These are phyloP conservation scores for Pseudocercospora ulei DNA, from an alignment of 2,329 filamentous ascomycete species.

Conservation along the genomic window DNA sequence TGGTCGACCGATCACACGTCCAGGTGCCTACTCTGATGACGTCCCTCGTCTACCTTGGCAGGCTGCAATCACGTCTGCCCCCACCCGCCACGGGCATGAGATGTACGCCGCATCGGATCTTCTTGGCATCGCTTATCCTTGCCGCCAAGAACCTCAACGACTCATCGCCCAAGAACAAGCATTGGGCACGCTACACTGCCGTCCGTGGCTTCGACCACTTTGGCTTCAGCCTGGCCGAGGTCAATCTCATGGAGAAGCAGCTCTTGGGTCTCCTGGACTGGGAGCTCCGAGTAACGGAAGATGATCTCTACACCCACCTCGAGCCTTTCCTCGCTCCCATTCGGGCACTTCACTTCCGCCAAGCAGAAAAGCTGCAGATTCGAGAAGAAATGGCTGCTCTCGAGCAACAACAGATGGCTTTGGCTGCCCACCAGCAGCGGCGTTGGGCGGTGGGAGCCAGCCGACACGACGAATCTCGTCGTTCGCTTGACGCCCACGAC, in stretches of 20 bases:
- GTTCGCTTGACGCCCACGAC: conserved; percentile 27
- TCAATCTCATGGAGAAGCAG: conserved; percentile 99
- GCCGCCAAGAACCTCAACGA: conserved; percentile 98
- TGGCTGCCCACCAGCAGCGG: conserved; percentile 36
- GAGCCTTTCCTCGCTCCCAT: conserved; percentile 83
- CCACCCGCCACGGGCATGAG: conserved; percentile 91
- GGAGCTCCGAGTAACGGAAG: conserved; percentile 75
- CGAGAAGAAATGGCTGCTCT: conserved; percentile 35
- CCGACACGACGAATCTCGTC: conserved; percentile 35
- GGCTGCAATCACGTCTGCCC: conserved; percentile 74
- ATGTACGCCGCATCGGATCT: conserved; percentile 96
- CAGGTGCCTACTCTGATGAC: conserved; percentile 97
- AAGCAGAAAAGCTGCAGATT: conserved; percentile 45
- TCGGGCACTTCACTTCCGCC: conserved; percentile 49
- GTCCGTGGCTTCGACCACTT: conserved; percentile 66
- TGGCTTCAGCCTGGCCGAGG: conserved; percentile 86
- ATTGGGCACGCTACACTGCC: conserved; percentile 90
- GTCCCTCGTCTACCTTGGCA: conserved; percentile 81
- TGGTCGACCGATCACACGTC: conserved; percentile 87
- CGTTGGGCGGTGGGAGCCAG: conserved; percentile 26
- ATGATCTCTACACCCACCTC: conserved; percentile 78
- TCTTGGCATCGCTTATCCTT: conserved; percentile 73
- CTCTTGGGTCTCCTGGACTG: conserved; percentile 88
- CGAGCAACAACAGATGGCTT: conserved; percentile 31
- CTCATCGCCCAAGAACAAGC: conserved; percentile 99